Evolutionary conservation across 2,329 filamentous ascomycete species (phyloP).

Genomic region (Penicillium sp.): DNA sequence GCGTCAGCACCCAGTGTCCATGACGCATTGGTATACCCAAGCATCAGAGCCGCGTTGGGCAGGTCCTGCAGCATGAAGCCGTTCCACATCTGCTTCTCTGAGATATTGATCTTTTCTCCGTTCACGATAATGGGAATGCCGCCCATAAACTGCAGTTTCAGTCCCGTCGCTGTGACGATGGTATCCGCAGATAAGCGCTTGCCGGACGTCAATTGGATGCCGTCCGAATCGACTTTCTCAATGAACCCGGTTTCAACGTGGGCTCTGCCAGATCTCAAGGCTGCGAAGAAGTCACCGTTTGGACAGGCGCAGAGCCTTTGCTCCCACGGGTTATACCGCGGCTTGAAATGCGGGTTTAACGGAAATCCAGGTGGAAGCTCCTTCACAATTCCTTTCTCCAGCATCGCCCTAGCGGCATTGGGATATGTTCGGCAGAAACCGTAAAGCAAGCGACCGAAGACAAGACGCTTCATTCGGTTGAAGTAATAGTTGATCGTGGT

Average conservation of each 20-base stretch:
- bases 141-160: not conserved
- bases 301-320: not conserved
- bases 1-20: not conserved
- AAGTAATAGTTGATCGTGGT: not conserved
- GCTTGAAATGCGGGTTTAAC: not conserved
- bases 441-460: not conserved
- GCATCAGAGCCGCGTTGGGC: not conserved
- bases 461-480: not conserved
- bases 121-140: not conserved
- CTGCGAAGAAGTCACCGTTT: not conserved
- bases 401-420: not conserved
- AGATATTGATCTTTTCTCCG: not conserved
- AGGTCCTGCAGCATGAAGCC: not conserved
- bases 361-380: not conserved
- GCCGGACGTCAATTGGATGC: not conserved
- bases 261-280: not conserved
- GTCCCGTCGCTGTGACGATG: not conserved
- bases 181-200: not conserved
- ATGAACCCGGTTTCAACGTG: not conserved
- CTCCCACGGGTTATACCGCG: not conserved
- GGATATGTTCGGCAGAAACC: not conserved
- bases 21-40: not conserved
- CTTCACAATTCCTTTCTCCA: not conserved
- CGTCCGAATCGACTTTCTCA: not conserved
- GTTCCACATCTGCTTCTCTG: not conserved